Base-by-base conservation (phyloP, 345 rosid species). In the Salix caprea region DNA sequence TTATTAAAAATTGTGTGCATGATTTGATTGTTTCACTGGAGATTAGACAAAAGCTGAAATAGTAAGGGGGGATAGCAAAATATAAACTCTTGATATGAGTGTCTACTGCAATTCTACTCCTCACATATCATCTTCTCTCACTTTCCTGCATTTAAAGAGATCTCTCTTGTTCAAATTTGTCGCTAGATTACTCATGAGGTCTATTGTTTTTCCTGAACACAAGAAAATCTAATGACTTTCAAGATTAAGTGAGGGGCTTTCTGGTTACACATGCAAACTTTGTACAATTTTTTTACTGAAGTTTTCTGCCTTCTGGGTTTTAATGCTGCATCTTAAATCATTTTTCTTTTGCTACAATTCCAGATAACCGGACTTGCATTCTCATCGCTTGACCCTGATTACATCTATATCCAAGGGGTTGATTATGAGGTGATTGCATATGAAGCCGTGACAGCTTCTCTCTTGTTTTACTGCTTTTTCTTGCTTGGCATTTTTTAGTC, bases 351-450 rank as follows among this genome's bases (percentile, higher is more conserved):
- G 65, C 64, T 79, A 50, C 9, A 77, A 37, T 23, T 75, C 78
- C 89, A 91, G 93, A 88, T 91, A 80, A 89, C 90, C 12, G 90
- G 96, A 76, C 91, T 89, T 70, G 84, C 93, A 62, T 89, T 87
- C 84, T 91, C 91, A 19, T 89, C 91, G 11, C 65, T 91, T 21
- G 77, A 88, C 79, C 71, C 90, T 1, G 74, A 86, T 76, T 88
- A 84, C 75, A 85, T 89, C 81, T 88, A 86, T 65, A 69, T 91
- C 61, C 91, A 89, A 78, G 95, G 93, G 60, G 79, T 88, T 70
- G 93, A 91, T 80, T 89, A 88, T 79, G 95, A 89, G 95, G 93
- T 89, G 73, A 84, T 76, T 52, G 23, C 73, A 54, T 77, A 28
- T 42, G 48, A 54, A 56, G 61, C 61, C 1, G 10, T 10, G 24